Evolutionary conservation across 202 grass and related monocot genomes (phyloP), one percentile per base, ranked within the genome.

Genomic region (Schoenoplectus tabernaemontani): DNA sequence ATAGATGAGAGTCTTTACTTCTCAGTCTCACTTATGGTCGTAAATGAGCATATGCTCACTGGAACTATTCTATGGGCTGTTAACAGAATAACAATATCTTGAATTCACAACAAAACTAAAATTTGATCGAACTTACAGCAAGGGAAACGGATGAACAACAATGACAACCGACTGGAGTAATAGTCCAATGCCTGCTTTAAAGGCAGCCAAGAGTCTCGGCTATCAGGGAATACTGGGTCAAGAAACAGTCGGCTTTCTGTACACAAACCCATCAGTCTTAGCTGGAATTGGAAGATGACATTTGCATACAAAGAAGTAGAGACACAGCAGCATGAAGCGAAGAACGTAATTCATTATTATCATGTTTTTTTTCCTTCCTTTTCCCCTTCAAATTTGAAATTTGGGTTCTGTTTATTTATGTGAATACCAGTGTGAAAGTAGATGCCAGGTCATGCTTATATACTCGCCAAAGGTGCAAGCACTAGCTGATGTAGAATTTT

Each of bases 201-300:
- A 43, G 83, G 62, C 30, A 81, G 86, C 95, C 95, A 98, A 0
- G 89, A 84, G 59, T 90, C 95, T 53, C 91, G 89, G 89, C 95
- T 98, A 83, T 98, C 91, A 0, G 95, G 95, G 82, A 91, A 98
- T 17, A 98, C 41, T 0, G 95, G 95, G 46, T 98, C 91, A 11
- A 98, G 82, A 80, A 90, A 89, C 84, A 8, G 78, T 80, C 2
- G 59, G 20, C 39, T 16, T 66, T 5, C 33, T 70, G 47, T 91
- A 97, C 86, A 90, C 78, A 62, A 97, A 97, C 1, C 95, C 95
- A 59, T 98, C 95, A 6, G 79, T 87, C 75, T 80, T 90, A 43
- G 86, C 73, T 7, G 95, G 95, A 60, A 94, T 85, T 4, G 89
- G 91, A 64, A 98, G 28, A 81, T 92, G 89, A 19, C 86, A 90